Evolutionary conservation across 352 stramenopile genomes (phyloP).

Genomic region (Pythium aquatile): DNA sequence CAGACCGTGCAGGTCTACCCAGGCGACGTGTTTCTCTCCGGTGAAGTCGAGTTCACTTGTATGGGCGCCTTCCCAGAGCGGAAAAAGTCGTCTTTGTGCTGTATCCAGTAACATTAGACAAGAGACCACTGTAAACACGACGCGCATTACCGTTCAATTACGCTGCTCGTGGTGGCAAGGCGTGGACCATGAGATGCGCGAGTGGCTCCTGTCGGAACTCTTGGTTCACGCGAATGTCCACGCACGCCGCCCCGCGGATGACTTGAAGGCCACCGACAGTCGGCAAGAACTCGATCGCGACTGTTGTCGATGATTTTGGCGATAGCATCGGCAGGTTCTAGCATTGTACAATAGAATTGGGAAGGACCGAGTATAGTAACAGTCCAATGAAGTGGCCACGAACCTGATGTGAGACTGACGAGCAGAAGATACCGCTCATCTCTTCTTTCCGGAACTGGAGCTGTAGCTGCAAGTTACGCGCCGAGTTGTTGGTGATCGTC

Average conservation of each 20-base stretch:
- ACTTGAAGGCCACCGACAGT: constrained; percentile 63
- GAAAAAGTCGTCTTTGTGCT: constrained; percentile 59
- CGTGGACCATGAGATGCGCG: constrained; percentile 53
- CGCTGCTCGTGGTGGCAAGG: constrained; percentile 20
- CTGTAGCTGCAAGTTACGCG: constrained; percentile 60
- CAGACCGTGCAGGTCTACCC: constrained; percentile 58
- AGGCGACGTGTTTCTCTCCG: constrained; percentile 67
- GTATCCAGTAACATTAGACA: constrained; percentile 32
- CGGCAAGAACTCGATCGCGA: constrained; percentile 68
- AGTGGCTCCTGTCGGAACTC: constrained; percentile 58
- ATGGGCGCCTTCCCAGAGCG: constrained; percentile 57
- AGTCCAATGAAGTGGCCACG: not conserved
- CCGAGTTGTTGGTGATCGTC: constrained; percentile 67
- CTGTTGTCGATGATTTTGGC: constrained; percentile 37
- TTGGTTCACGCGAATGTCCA: constrained; percentile 63
- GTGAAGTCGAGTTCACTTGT: constrained; percentile 77
- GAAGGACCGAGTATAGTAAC: not conserved
- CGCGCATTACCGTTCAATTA: constrained; percentile 1
- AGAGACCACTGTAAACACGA: not conserved
- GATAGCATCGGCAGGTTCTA: constrained; percentile 69
- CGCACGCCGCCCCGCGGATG: constrained; percentile 56
- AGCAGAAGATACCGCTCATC: constrained; percentile 72
- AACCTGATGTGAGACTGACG: constrained; percentile 74
- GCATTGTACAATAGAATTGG: not conserved
- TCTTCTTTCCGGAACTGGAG: constrained; percentile 74